phyloP scores from a whole-genome alignment of 2,329 filamentous ascomycete species.

The Aspergillus calidoustus region DNA sequence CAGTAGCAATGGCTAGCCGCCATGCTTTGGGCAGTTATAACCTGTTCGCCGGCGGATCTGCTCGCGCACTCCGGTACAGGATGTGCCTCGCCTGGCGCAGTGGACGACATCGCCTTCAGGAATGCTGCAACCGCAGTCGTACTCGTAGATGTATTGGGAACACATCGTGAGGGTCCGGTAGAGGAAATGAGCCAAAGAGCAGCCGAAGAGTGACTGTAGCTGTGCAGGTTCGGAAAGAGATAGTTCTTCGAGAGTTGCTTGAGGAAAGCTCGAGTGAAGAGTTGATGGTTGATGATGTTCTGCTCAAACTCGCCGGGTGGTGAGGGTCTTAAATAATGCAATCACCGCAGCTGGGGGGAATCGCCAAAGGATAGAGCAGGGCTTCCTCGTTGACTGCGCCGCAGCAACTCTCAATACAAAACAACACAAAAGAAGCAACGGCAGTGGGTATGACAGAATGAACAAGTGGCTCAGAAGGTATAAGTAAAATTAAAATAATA shows the following conservation, averaged over 20 bases:
- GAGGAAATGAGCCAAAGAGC: not conserved
- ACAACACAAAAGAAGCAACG: constrained; percentile 19
- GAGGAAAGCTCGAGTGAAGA: constrained; percentile 6
- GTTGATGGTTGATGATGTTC: constrained; percentile 18
- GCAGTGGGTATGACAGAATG: constrained; percentile 10
- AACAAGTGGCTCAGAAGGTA: constrained; percentile 14
- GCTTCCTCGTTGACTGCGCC: constrained; percentile 28
- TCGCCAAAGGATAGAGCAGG: constrained; percentile 23
- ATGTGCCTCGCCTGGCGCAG: constrained; percentile 40
- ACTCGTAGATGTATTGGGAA: constrained; percentile 42
- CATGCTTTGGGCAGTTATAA: constrained; percentile 40
- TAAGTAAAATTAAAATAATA: constrained; percentile 17
- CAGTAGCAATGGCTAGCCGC: constrained; percentile 19
- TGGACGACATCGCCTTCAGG: constrained; percentile 40
- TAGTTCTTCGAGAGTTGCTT: constrained; percentile 8
- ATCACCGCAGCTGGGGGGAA: constrained; percentile 21
- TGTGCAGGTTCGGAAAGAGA: not conserved
- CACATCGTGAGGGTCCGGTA: constrained; percentile 33
- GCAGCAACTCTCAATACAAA: constrained; percentile 26
- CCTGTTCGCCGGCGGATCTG: constrained; percentile 38
- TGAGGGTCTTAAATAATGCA: constrained; percentile 29
- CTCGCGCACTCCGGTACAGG: constrained; percentile 38
- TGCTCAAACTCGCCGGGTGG: constrained; percentile 22
- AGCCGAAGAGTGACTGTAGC: not conserved
- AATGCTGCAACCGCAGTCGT: constrained; percentile 43